These are phyloP conservation scores for Diaporthe citriasiana DNA, from an alignment of 2,329 filamentous ascomycete genomes.

Conservation along the genomic window DNA sequence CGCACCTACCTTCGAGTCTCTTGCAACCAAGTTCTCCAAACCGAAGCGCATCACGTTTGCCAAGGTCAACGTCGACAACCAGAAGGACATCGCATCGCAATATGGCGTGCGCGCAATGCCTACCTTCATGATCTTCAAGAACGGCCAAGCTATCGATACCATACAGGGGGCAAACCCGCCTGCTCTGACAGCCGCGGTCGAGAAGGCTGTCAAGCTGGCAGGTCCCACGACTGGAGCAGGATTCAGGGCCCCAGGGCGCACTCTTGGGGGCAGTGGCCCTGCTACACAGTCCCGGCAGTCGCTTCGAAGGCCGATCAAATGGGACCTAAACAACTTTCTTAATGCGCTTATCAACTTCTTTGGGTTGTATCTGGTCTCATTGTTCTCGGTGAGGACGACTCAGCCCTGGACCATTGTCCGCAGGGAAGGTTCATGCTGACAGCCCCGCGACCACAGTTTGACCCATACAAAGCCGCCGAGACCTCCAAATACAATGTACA, in stretches of 20 bases:
- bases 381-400: conserved; percentile 68
- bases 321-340: conserved; percentile 60
- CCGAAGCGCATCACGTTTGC: conserved; percentile 88
- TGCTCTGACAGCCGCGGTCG: conserved; percentile 81
- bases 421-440: conserved; percentile 27
- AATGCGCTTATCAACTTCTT: conserved; percentile 68
- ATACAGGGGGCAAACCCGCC: conserved; percentile 86
- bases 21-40: conserved; percentile 83
- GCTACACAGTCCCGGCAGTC: conserved; percentile 44
- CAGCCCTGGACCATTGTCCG: not conserved
- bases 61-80: conserved; percentile 91
- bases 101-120: conserved; percentile 91
- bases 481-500: conserved; percentile 71
- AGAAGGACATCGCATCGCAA: conserved; percentile 80
- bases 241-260: conserved; percentile 70
- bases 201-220: conserved; percentile 73
- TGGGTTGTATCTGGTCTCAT: conserved; percentile 71
- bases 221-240: conserved; percentile 58
- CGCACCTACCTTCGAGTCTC: conserved; percentile 87
- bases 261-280: conserved; percentile 62
- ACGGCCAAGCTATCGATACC: conserved; percentile 78
- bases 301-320: conserved; percentile 46
- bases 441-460: conserved; percentile 60
- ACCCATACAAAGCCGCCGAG: conserved; percentile 73
- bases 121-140: conserved; percentile 93